These are phyloP conservation scores for Colletotrichum chlorophyti DNA, from an alignment of 2,329 filamentous ascomycete genomes.

Conservation along the genomic window DNA sequence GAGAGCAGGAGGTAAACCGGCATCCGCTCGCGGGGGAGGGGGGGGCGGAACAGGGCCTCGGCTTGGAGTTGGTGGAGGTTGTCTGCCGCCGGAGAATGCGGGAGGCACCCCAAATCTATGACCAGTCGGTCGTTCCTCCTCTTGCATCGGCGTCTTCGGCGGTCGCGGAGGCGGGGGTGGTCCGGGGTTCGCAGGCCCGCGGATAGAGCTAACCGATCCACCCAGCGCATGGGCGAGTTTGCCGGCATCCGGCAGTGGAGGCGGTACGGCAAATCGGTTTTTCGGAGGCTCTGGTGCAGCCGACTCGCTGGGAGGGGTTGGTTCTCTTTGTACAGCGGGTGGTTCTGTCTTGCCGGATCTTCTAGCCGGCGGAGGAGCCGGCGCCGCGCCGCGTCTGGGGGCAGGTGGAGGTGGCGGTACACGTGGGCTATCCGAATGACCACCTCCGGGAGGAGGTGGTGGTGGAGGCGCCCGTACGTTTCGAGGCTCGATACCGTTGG, in stretches of 20 bases:
- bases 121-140: constrained; percentile 58
- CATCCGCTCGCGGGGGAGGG: constrained; percentile 55
- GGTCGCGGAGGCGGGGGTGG: constrained; percentile 74
- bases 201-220: constrained; percentile 43
- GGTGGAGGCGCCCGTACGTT: constrained; percentile 43
- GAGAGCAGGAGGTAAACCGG: constrained; percentile 48
- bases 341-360: constrained; percentile 61
- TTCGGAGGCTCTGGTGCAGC: constrained; percentile 68
- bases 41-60: constrained; percentile 77
- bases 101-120: constrained; percentile 80
- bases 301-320: constrained; percentile 72
- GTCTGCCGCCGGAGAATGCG: constrained; percentile 72
- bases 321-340: constrained; percentile 44
- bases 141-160: constrained; percentile 74
- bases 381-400: constrained; percentile 50
- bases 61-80: constrained; percentile 77
- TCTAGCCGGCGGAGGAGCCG: constrained; percentile 66
- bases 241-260: constrained; percentile 87
- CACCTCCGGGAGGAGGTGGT: constrained; percentile 37
- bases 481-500: constrained; percentile 40
- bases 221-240: constrained; percentile 72
- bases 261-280: constrained; percentile 61
- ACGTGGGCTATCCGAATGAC: constrained; percentile 34
- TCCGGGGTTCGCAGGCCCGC: constrained; percentile 47
- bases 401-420: constrained; percentile 49